Base-by-base conservation (phyloP, 345 rosid species). In the Toxicodendron radicans region DNA sequence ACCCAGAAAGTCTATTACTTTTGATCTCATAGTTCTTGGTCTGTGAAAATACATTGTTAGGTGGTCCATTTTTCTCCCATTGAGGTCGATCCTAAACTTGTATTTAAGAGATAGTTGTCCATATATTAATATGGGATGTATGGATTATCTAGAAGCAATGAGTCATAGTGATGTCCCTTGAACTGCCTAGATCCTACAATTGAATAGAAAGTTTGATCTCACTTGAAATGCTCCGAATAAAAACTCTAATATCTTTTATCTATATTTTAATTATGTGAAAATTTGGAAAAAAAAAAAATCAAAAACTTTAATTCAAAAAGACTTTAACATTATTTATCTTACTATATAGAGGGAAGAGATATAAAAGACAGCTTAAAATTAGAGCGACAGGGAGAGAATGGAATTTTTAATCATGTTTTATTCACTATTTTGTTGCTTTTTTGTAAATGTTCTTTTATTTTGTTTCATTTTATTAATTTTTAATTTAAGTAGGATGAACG, bases 361-460 rank as follows among this genome's bases (percentile, higher is more conserved):
- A 27, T 5, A 30, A 51, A 78, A 81, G 92, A 87, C 90, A 76
- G 98, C 98, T 94, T 94, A 77, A 86, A 85, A 82, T 82, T 81
- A 88, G 91, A 94, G 98, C 97, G 87, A 82, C 81, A 76, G 80
- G 33, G 81, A 56, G 68, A 53, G 77, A 76, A 43, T 56, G 72
- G 57, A 65, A 77, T 78, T 74, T n/a, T n/a, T n/a, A n/a, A 79
- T 18, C 61, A 73, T 78, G 45, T 49, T 70, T 80, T 58, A 57
- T 18, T 46, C 3, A 23, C 23, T n/a, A 2, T 58, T 58, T 59
- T 59, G n/a, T n/a, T n/a, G n/a, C n/a, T 18, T 38, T 23, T 24
- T 0, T 9, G 45, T 10, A 23, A 14, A 10, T 21, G 38, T 70
- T 20, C 21, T 12, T 11, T 7, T 8, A 38, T 54, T 35, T n/a